Conservation (phyloP, 2,329 filamentous ascomycete genomes). For the Lithohypha guttulata region DNA sequence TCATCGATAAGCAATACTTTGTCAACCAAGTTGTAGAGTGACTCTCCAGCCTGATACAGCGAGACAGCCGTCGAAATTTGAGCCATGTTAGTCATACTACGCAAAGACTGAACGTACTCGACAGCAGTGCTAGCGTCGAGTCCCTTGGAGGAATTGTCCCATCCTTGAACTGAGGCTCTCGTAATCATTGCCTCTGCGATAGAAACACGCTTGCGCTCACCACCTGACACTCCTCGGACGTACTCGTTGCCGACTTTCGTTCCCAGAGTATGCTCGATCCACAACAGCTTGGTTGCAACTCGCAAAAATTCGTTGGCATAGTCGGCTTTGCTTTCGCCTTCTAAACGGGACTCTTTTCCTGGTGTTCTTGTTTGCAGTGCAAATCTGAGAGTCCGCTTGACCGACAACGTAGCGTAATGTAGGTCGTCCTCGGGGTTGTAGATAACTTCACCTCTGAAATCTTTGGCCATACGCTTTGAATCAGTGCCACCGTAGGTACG, state of each 20-base stretch:
- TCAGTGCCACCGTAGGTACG: slow-evolving; percentile 47
- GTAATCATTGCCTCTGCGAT: slow-evolving; percentile 57
- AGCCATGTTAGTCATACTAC: slow-evolving; percentile 54
- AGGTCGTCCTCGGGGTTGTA: slow-evolving; percentile 71
- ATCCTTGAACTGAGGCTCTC: slow-evolving; percentile 57
- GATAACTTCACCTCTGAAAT: slow-evolving; percentile 40
- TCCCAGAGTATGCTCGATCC: slow-evolving; percentile 59
- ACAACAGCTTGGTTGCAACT: slow-evolving; percentile 61
- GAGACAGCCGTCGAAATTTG: slow-evolving; percentile 54
- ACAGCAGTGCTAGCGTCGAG: slow-evolving; percentile 64
- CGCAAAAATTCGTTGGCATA: slow-evolving; percentile 53
- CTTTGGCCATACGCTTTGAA: slow-evolving; percentile 40
- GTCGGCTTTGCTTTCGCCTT: slow-evolving; percentile 50
- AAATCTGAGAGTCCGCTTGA: slow-evolving; percentile 63
- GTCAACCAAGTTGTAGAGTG: slow-evolving; percentile 48
- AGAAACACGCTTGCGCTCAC: slow-evolving; percentile 49
- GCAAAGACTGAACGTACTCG: slow-evolving; percentile 59
- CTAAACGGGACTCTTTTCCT: slow-evolving; percentile 47
- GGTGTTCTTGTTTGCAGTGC: slow-evolving; percentile 60
- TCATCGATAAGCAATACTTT: slow-evolving; percentile 58
- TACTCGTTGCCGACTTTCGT: slow-evolving; percentile 68
- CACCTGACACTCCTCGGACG: slow-evolving; percentile 59
- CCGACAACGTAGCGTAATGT: slow-evolving; percentile 68
- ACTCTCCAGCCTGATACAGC: slow-evolving; percentile 56
- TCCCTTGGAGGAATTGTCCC: slow-evolving; percentile 66